Evolutionary conservation across 140 eudicot genomes (phyloP).

Genomic region (Erigeron philadelphicus): DNA sequence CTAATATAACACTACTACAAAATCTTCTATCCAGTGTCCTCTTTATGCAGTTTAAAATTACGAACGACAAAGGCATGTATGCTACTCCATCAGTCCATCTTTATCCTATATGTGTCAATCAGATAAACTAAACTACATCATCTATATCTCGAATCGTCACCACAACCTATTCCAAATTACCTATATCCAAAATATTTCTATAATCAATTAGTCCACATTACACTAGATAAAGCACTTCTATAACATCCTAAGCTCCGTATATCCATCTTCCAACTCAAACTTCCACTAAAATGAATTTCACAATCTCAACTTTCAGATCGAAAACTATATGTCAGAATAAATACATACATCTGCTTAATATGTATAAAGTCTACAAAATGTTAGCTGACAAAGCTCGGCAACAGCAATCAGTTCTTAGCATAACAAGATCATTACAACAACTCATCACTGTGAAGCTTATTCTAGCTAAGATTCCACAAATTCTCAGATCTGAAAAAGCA

Average conservation of each 20-base stretch:
- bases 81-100: neutral
- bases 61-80: neutral
- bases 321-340: neutral
- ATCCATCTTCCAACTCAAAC: slow-evolving; percentile 2
- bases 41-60: too few species aligned
- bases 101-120: slow-evolving; percentile 17
- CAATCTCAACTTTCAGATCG: slow-evolving; percentile 8
- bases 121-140: slow-evolving; percentile 5
- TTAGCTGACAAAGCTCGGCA: slow-evolving; percentile 4
- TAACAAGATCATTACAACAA: neutral
- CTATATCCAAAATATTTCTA: neutral
- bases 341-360: slow-evolving; percentile 13
- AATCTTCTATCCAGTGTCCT: too few species aligned
- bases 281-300: neutral
- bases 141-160: neutral
- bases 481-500: neutral
- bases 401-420: slow-evolving; percentile 6
- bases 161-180: neutral
- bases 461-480: neutral
- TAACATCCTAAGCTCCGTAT: neutral
- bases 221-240: slow-evolving; percentile 9
- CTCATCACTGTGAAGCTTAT: neutral
- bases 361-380: neutral
- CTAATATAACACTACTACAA: too few species aligned
- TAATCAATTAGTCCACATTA: neutral